phyloP scores from a whole-genome alignment of 805 yeast genomes.

The Wilhelminamyces savonicus region DNA sequence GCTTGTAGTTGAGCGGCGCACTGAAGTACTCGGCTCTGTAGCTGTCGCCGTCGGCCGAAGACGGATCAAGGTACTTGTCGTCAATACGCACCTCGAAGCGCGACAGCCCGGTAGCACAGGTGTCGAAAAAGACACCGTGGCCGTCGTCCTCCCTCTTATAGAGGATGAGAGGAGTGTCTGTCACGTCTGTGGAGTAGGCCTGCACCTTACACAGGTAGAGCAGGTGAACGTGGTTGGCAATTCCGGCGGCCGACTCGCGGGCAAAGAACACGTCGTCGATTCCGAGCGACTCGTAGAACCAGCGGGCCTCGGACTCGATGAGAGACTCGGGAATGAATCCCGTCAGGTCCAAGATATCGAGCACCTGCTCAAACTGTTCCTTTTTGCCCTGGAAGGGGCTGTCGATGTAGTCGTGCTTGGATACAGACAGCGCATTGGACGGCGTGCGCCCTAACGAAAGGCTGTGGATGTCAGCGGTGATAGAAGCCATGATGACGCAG shows the following conservation, averaged over 20 bases:
- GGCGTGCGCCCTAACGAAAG: conserved; percentile 17
- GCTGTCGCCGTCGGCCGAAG: conserved; percentile 25
- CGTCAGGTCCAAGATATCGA: conserved; percentile 70
- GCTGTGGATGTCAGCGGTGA: conserved; percentile 10
- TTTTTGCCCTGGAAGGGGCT: conserved; percentile 75
- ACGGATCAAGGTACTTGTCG: conserved; percentile 66
- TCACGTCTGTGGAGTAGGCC: conserved; percentile 59
- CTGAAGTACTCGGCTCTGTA: conserved; percentile 77
- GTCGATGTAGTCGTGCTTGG: conserved; percentile 61
- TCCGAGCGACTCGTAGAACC: conserved; percentile 86
- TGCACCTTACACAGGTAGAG: conserved; percentile 90
- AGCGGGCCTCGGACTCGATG: conserved; percentile 78
- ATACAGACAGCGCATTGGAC: conserved; percentile 26
- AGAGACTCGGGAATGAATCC: conserved; percentile 87
- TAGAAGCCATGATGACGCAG: too few species aligned
- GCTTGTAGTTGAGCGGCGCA: conserved; percentile 48
- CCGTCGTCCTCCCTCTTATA: conserved; percentile 75
- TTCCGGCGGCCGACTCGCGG: conserved; percentile 71
- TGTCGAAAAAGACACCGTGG: conserved; percentile 89
- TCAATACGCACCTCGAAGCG: conserved; percentile 74
- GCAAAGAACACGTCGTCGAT: conserved; percentile 92
- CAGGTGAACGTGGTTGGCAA: conserved; percentile 80
- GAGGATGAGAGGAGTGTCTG: conserved; percentile 54
- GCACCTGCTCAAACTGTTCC: conserved; percentile 72
- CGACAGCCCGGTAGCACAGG: conserved; percentile 46